Conservation (phyloP, 768 basidiomycete species). For the Mycena floridula region DNA sequence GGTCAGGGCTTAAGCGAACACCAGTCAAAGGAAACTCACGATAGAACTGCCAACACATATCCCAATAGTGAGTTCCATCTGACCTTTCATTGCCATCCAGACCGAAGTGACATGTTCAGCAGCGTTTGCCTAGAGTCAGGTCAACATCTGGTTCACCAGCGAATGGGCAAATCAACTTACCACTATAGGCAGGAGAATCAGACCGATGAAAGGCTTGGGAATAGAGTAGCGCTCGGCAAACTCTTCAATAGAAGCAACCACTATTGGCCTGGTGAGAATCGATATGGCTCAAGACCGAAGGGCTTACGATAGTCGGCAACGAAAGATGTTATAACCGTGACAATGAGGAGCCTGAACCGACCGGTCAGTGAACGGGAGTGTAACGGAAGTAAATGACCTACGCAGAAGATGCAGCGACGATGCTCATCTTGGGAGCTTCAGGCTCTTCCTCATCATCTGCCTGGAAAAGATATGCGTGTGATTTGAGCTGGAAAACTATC, state of each 20-base stretch:
- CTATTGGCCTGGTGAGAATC: conserved; percentile 26
- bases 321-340: conserved; percentile 81
- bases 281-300: not conserved
- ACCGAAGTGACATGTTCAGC: conserved; percentile 84
- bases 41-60: conserved; percentile 81
- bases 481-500: conserved; percentile 48
- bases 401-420: conserved; percentile 55
- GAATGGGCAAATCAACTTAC: conserved; percentile 31
- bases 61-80: conserved; percentile 70
- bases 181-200: conserved; percentile 85
- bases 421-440: conserved; percentile 54
- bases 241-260: conserved; percentile 91
- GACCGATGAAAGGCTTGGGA: conserved; percentile 79
- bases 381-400: conserved; percentile 22
- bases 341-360: conserved; percentile 48
- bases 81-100: conserved; percentile 83
- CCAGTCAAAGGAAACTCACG: conserved; percentile 34
- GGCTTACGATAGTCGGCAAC: conserved; percentile 80
- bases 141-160: not conserved
- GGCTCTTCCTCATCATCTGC: conserved; percentile 33
- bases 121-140: conserved; percentile 55
- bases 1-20: not conserved
- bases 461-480: conserved; percentile 63
- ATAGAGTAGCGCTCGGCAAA: conserved; percentile 76
- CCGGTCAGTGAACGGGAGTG: not conserved